Percentiles rank a stretch among this genome's conserved stretches.
These are phyloP conservation scores for Hypoxylon perforatum DNA, from an alignment of 495 filamentous ascomycete genomes.

Conservation along the genomic window DNA sequence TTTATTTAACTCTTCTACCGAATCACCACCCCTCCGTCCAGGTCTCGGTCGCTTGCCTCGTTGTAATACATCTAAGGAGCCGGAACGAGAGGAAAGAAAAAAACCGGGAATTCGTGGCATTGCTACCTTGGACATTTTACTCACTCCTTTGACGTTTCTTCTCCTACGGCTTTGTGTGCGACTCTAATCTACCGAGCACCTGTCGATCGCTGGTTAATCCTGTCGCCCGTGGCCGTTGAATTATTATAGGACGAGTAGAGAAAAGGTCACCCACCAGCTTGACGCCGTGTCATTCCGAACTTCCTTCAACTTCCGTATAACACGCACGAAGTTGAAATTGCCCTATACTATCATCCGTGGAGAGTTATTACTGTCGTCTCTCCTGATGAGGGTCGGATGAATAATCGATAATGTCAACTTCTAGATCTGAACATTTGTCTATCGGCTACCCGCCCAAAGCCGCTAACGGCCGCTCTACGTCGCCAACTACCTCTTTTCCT, in stretches of 20 bases:
- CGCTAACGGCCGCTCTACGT: constrained; percentile 73
- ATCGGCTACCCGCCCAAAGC: constrained; percentile 75
- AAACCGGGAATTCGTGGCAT: constrained; percentile 25
- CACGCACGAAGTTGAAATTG: constrained; percentile 33
- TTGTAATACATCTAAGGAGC: constrained; percentile 38
- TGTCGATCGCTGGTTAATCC: constrained; percentile 32
- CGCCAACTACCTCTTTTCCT: constrained; percentile 87
- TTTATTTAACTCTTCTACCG: constrained; percentile 32
- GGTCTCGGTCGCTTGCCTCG: constrained; percentile 32
- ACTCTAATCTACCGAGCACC: constrained; percentile 35
- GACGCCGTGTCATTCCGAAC: constrained; percentile 36
- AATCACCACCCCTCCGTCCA: constrained; percentile 26
- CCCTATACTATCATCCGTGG: constrained; percentile 46
- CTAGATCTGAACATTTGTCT: constrained; percentile 82
- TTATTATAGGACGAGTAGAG: constrained; percentile 33
- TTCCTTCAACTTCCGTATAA: constrained; percentile 32
- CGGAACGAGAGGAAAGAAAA: constrained; percentile 11
- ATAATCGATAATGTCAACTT: constrained; percentile 94
- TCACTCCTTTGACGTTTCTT: constrained; percentile 34
- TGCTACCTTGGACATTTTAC: constrained; percentile 31
- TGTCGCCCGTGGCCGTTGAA: constrained; percentile 28
- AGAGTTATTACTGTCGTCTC: constrained; percentile 43
- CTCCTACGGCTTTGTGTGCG: constrained; percentile 30
- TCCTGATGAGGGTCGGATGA: constrained; percentile 60
- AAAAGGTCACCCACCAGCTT: constrained; percentile 18